Base-by-base conservation (phyloP, 2,329 filamentous ascomycete species). In the Xylariales sp. region DNA sequence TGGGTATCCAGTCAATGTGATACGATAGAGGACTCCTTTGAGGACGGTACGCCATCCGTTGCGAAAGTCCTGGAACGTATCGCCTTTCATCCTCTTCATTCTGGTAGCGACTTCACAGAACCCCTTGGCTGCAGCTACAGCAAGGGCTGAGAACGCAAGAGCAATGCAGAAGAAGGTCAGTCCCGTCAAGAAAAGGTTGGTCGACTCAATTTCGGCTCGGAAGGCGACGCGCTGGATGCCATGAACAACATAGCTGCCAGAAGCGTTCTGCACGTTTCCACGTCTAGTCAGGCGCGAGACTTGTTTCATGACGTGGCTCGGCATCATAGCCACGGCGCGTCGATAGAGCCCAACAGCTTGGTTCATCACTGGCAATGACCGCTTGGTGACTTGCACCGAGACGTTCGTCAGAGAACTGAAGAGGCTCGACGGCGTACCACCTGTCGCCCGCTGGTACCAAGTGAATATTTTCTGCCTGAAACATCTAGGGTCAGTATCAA, bases 391-490 rank as follows among this genome's bases (percentile, higher is more conserved):
- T 55, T 91, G 76, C n/a, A 96, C 86, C 0, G 89, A 95, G 28
- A 83, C 82, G 11, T 76, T 82, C 14, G 74, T 75, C 38, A 95
- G 71, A 19, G 80, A 81, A 49, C 88, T 84, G 33, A 96, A 78
- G 24, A 94, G 73, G 12, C 80, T 86, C 4, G 88, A 82, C 1
- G 91, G 86, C 1, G 78, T 88, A 48, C 91, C 91, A 40, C 91
- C 91, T 3, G 91, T 97, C 3, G 91, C 79, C 47, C 90, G 86
- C 67, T 95, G 90, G 61, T 96, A 97, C 91, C 91, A 97, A 25
- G 89, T 95, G 47, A 88, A 87, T 57, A 95, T 86, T 35, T 73
- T 73, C 68, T 97, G 88, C 38, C 38, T 40, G 14, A 27, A n/a
- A 8, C 8, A 27, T 27, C 24, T n/a, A 27, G 24, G 8, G n/a